phyloP scores from a whole-genome alignment of 257 asterid species.

The Cynanchum wilfordii region DNA sequence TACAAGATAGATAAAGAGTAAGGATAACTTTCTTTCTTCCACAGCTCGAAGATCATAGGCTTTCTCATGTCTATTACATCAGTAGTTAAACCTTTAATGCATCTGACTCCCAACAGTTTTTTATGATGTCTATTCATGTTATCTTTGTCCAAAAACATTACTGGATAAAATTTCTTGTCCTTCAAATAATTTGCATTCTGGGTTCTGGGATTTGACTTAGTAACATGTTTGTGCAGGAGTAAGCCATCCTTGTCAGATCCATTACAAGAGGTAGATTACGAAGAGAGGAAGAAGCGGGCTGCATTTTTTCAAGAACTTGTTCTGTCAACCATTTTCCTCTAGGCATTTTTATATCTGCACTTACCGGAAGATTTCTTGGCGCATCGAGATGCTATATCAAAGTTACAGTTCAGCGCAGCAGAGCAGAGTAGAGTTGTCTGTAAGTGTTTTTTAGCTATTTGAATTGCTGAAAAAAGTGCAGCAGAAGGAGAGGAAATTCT shows the following conservation, averaged over 20 bases:
- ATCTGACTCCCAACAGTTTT: neutral
- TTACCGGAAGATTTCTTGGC: neutral
- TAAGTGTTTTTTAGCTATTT: neutral
- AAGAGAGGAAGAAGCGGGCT: slow-evolving; percentile 41
- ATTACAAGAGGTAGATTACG: slow-evolving; percentile 22
- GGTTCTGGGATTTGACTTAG: neutral
- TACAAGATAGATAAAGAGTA: neutral
- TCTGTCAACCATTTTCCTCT: slow-evolving; percentile 33
- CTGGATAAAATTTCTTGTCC: no score
- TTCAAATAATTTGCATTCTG: neutral
- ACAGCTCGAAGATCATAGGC: neutral
- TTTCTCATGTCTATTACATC: neutral
- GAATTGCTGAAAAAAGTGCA: neutral
- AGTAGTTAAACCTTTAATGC: neutral
- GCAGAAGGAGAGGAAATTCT: neutral
- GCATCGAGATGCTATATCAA: neutral
- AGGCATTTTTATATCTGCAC: neutral
- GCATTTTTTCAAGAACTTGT: slow-evolving; percentile 48
- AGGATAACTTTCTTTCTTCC: neutral
- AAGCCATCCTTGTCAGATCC: slow-evolving; percentile 23
- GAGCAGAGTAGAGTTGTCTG: neutral
- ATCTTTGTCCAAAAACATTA: neutral
- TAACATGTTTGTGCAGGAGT: slow-evolving; percentile 26
- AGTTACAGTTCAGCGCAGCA: neutral
- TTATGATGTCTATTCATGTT: neutral